Percentiles rank a stretch among this genome's conserved stretches.
phyloP scores from a whole-genome alignment of 306 rosid species.

The Trifolium pratense region DNA sequence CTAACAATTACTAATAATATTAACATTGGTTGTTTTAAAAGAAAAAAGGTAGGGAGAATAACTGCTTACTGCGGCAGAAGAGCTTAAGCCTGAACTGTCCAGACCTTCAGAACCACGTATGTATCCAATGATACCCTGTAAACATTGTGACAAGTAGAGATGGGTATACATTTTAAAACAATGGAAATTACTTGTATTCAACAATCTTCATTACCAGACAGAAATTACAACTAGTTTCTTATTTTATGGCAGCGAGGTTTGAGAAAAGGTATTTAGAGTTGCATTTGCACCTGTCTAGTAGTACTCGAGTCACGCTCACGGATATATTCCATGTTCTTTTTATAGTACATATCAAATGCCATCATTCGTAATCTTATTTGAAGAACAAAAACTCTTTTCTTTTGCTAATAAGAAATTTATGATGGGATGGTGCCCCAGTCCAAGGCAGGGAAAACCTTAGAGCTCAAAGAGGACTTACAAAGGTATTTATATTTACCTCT shows the following conservation, averaged over 20 bases:
- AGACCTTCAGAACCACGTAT: constrained; percentile 77
- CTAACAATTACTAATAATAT: background rate
- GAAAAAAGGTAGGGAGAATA: constrained; percentile 32
- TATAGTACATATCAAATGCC: constrained; percentile 22
- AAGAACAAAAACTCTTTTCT: background rate
- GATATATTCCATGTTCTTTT: background rate
- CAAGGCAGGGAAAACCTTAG: too few species aligned
- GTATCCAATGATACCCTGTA: constrained; percentile 87
- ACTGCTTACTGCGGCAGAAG: constrained; percentile 94
- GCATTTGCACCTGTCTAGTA: constrained; percentile 14
- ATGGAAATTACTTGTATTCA: constrained; percentile 28
- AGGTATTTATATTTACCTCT: too few species aligned
- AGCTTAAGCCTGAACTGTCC: constrained; percentile 96
- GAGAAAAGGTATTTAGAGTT: constrained; percentile 3
- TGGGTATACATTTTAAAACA: constrained; percentile 22
- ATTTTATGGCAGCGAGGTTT: constrained; percentile 25
- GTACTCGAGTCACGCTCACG: constrained; percentile 1
- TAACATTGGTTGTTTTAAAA: background rate
- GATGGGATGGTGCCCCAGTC: too few species aligned
- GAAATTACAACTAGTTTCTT: constrained; percentile 31
- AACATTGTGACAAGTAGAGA: constrained; percentile 40
- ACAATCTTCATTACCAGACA: constrained; percentile 23
- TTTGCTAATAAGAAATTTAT: too few species aligned
- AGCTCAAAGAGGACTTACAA: too few species aligned
- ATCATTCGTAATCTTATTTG: constrained; percentile 14